phyloP scores from a whole-genome alignment of 495 filamentous ascomycete species.

The Evernia prunastri region DNA sequence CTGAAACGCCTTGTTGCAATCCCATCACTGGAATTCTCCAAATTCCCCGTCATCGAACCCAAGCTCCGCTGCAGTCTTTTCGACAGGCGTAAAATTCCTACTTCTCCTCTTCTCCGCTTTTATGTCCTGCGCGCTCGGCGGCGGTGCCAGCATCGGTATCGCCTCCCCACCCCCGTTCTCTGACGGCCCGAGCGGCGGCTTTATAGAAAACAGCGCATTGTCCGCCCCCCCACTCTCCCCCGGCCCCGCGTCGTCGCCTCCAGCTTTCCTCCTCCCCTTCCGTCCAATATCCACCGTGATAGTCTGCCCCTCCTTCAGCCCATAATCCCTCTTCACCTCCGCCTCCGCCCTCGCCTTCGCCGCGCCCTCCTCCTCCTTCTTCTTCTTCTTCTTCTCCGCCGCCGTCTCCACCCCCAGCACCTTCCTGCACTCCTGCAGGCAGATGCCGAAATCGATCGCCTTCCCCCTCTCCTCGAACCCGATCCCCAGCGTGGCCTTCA shows the following conservation, averaged over 20 bases:
- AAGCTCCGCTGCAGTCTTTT: conserved; percentile 33
- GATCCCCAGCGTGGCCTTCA: conserved; percentile 71
- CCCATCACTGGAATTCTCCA: conserved; percentile 44
- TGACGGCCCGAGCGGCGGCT: conserved; percentile 35
- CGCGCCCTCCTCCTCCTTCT: conserved; percentile 26
- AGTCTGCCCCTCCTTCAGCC: conserved; percentile 76
- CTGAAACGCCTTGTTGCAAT: neutral
- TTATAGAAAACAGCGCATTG: conserved; percentile 42
- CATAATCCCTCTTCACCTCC: conserved; percentile 62
- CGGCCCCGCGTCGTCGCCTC: conserved; percentile 3
- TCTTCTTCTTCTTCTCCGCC: conserved; percentile 27
- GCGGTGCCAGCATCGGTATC: conserved; percentile 24
- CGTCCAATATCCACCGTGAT: conserved; percentile 66
- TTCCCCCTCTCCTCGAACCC: conserved; percentile 80
- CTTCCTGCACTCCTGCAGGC: conserved; percentile 64
- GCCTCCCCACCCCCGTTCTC: conserved; percentile 32
- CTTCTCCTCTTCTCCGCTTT: conserved; percentile 36
- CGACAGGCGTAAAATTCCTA: conserved; percentile 22
- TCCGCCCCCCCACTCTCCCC: conserved; percentile 17
- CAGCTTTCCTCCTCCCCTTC: conserved; percentile 24
- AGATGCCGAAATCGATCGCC: conserved; percentile 75
- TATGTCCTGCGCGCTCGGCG: conserved; percentile 27
- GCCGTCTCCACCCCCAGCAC: conserved; percentile 41
- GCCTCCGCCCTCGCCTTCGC: conserved; percentile 25
- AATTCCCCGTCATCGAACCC: conserved; percentile 48